Conservation (phyloP, 345 rosid species). For the Hypericum perforatum region DNA sequence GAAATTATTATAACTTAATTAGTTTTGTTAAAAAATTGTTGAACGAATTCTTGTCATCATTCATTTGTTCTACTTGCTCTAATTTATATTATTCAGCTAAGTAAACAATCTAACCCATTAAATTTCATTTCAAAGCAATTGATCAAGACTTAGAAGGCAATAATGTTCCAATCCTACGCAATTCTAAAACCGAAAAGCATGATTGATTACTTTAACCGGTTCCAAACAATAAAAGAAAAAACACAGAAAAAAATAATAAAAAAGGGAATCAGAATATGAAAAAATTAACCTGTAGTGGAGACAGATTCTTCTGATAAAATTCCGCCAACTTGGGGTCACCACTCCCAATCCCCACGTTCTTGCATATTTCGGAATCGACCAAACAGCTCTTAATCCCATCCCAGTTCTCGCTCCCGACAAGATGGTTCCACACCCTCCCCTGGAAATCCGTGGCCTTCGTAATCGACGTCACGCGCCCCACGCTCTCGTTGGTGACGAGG, state of each 20-base stretch:
- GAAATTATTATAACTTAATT: too few species aligned
- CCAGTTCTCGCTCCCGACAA: slow-evolving; percentile 24
- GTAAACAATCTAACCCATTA: too few species aligned
- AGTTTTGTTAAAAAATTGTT: too few species aligned
- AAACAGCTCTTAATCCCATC: slow-evolving; percentile 21
- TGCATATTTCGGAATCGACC: slow-evolving; percentile 20
- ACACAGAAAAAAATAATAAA: neutral
- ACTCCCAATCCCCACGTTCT: neutral
- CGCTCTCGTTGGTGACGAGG: slow-evolving; percentile 25
- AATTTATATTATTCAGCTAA: too few species aligned
- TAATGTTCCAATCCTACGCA: too few species aligned
- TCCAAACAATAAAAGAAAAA: neutral
- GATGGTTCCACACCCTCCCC: slow-evolving; percentile 26
- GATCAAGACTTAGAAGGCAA: too few species aligned
- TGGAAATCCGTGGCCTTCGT: slow-evolving; percentile 12
- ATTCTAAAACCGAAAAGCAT: too few species aligned
- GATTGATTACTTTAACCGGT: neutral
- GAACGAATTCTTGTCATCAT: too few species aligned
- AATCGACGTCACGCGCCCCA: slow-evolving; percentile 14
- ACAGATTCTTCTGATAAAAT: slow-evolving; percentile 10
- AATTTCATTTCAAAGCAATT: too few species aligned
- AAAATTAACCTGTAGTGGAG: slow-evolving; percentile 7
- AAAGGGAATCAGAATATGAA: neutral
- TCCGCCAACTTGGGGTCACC: neutral
- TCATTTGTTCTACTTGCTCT: too few species aligned